Evolutionary conservation across 768 basidiomycete species (phyloP).

Genomic region (Cyclocybe aegerita): DNA sequence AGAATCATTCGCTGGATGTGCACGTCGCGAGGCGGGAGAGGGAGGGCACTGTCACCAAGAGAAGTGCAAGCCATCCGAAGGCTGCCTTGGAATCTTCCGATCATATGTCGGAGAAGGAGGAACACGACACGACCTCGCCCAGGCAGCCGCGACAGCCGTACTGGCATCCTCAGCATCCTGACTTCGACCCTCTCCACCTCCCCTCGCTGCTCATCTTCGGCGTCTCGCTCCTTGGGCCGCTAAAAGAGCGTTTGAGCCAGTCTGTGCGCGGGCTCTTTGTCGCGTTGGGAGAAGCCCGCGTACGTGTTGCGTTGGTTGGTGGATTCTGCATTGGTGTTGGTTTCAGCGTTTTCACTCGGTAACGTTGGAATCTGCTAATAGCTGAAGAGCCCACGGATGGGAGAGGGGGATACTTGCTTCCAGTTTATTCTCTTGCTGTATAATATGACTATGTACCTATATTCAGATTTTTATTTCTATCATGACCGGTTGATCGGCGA

Average conservation of each 20-base stretch:
- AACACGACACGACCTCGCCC: neutral
- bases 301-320: constrained; percentile 32
- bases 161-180: constrained; percentile 5
- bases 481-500: too few relatives aligned
- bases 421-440: too few relatives aligned
- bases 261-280: constrained; percentile 19
- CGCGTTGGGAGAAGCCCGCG: constrained; percentile 22
- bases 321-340: constrained; percentile 42
- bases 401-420: too few relatives aligned
- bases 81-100: neutral
- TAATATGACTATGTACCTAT: too few relatives aligned
- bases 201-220: constrained; percentile 64
- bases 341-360: constrained; percentile 22
- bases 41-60: constrained; percentile 31
- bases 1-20: constrained; percentile 55
- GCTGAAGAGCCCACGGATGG: too few relatives aligned
- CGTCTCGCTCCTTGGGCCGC: constrained; percentile 56
- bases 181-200: constrained; percentile 65
- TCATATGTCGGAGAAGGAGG: neutral
- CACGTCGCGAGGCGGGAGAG: constrained; percentile 45
- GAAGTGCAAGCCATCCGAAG: constrained; percentile 5
- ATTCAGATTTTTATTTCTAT: too few relatives aligned
- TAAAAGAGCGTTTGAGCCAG: constrained; percentile 25
- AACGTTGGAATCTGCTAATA: neutral
- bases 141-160: constrained; percentile 1